Percentiles rank a stretch among this genome's conserved stretches.
Conservation (phyloP, 441 rosid genomes). For the Aleurites moluccanus region DNA sequence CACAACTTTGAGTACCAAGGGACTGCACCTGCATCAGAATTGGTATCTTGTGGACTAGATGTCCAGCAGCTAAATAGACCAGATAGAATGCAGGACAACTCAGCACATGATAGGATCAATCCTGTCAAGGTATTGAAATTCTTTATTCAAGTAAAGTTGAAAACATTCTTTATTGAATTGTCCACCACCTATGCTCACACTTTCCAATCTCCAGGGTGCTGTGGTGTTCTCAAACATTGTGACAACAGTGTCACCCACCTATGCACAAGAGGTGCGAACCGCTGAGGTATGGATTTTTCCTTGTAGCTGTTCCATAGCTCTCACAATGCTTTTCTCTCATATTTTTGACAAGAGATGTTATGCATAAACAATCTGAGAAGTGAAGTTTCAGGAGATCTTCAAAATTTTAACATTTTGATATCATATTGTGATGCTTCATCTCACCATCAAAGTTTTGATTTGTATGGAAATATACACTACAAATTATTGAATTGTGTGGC, state of each 20-base stretch:
- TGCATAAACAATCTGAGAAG: background rate
- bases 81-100: constrained; percentile 96
- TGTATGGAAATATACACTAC: background rate
- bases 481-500: constrained; percentile 1
- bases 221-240: constrained; percentile 93
- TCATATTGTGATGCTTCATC: background rate
- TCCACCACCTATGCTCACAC: constrained; percentile 15
- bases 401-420: background rate
- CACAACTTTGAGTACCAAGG: constrained; percentile 99
- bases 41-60: constrained; percentile 93
- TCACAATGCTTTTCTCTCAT: background rate
- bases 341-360: background rate
- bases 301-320: constrained; percentile 11
- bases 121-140: constrained; percentile 66
- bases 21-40: constrained; percentile 76
- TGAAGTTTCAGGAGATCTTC: background rate
- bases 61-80: constrained; percentile 82
- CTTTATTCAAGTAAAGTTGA: background rate
- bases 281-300: constrained; percentile 63
- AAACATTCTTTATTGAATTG: constrained; percentile 6
- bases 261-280: constrained; percentile 90
- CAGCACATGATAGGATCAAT: constrained; percentile 74
- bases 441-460: background rate
- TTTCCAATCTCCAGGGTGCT: constrained; percentile 69
- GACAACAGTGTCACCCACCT: constrained; percentile 96